These are phyloP conservation scores for Clonostachys rhizophaga DNA, from an alignment of 2,329 filamentous ascomycete genomes.

Conservation along the genomic window DNA sequence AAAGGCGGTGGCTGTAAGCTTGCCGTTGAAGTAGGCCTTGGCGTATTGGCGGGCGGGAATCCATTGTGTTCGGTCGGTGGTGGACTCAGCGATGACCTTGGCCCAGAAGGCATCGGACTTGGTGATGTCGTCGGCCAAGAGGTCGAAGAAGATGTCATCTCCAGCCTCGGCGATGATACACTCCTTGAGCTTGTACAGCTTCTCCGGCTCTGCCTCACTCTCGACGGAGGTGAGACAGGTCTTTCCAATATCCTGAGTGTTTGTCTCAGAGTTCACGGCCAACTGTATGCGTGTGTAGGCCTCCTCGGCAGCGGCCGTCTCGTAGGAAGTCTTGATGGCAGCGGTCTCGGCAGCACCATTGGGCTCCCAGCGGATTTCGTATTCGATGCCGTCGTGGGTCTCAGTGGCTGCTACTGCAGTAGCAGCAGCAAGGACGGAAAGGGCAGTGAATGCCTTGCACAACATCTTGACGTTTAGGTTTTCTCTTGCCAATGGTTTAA, in stretches of 20 bases:
- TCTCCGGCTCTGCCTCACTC: neutral
- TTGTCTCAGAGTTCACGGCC: neutral
- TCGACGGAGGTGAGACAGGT: too few species aligned
- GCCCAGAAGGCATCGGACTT: conserved; percentile 1
- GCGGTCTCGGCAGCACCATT: neutral
- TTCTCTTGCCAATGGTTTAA: too few species aligned
- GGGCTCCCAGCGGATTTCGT: neutral
- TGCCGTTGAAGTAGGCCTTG: neutral
- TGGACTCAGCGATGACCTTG: conserved; percentile 15
- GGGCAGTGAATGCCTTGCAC: neutral
- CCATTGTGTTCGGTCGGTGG: conserved; percentile 7
- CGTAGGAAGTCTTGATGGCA: neutral
- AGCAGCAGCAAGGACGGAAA: neutral
- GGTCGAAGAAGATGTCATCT: conserved; percentile 1
- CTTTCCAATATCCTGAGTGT: neutral
- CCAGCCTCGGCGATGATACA: neutral
- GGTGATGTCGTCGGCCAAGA: conserved; percentile 1
- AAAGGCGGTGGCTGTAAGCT: neutral
- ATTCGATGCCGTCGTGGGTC: conserved; percentile 1
- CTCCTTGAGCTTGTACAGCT: neutral
- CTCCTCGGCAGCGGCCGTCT: neutral
- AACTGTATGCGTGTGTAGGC: neutral
- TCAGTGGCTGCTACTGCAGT: neutral
- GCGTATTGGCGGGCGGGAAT: neutral
- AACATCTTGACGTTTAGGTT: neutral